Evolutionary conservation across 495 filamentous ascomycete genomes (phyloP).

Genomic region (Pyrenopolyporus hunteri): DNA sequence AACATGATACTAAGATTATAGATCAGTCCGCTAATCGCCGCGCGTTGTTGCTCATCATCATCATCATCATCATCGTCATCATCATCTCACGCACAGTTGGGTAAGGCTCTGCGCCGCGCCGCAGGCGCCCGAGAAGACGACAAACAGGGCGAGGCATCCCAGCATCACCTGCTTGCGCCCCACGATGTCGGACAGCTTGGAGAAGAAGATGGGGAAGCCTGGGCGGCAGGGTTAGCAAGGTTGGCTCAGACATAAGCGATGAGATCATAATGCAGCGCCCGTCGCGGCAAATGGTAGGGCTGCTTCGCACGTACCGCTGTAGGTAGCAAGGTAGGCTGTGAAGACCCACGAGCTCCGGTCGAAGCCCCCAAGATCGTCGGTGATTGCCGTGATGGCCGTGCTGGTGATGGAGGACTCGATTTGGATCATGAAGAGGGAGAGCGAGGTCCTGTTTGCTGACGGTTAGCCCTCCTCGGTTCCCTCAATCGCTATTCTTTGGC

Average conservation of each 20-base stretch:
- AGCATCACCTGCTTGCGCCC: constrained; percentile 47
- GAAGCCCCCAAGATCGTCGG: constrained; percentile 23
- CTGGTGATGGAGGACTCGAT: constrained; percentile 26
- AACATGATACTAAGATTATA: too few species aligned
- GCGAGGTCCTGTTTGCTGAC: too few species aligned
- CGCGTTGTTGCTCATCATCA: too few species aligned
- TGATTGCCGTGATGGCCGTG: constrained; percentile 26
- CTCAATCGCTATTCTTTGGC: too few species aligned
- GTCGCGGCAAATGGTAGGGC: too few species aligned
- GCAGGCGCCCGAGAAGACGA: constrained; percentile 49
- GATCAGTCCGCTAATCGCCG: too few species aligned
- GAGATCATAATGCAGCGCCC: too few species aligned
- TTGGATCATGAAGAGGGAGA: constrained; percentile 30
- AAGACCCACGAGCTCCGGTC: constrained; percentile 38
- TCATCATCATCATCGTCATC: too few species aligned
- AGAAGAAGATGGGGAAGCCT: constrained; percentile 42
- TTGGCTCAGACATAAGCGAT: too few species aligned
- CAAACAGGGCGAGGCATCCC: constrained; percentile 45
- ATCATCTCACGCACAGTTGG: constrained; percentile 40
- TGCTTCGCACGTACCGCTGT: too few species aligned
- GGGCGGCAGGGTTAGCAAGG: too few species aligned
- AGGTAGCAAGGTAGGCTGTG: constrained; percentile 37
- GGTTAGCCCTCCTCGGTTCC: too few species aligned
- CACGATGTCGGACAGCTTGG: constrained; percentile 50
- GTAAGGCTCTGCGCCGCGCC: constrained; percentile 44